A percentile compares a stretch with the other conserved stretches of the same genome.
These are phyloP conservation scores for Peniophora sp. DNA, from an alignment of 1,284 basidiomycete species.

Conservation along the genomic window DNA sequence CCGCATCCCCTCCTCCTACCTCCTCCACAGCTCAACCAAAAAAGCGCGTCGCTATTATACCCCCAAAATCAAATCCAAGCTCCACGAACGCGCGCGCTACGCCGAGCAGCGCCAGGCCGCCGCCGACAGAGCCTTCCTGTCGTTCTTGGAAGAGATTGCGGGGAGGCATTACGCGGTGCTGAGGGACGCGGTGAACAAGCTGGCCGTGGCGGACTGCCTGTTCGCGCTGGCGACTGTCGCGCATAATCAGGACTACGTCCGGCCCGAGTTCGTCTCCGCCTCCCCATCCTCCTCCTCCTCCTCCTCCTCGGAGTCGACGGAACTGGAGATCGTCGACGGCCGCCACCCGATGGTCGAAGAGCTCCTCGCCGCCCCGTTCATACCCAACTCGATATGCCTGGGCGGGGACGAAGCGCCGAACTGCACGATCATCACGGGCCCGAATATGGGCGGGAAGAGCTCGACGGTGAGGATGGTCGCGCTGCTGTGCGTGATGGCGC, in stretches of 20 bases:
- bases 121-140: conserved; percentile 56
- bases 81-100: conserved; percentile 71
- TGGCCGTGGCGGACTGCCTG: conserved; percentile 78
- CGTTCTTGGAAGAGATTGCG: conserved; percentile 67
- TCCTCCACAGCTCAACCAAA: conserved; percentile 75
- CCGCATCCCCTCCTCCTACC: conserved; percentile 72
- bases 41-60: conserved; percentile 74
- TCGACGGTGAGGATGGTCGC: conserved; percentile 72
- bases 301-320: too few species aligned
- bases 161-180: conserved; percentile 61
- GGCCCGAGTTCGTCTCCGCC: conserved; percentile 59
- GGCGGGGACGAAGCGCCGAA: conserved; percentile 39
- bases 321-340: conserved; percentile 62
- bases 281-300: too few species aligned
- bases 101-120: conserved; percentile 70
- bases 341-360: conserved; percentile 82
- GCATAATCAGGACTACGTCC: conserved; percentile 67
- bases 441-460: conserved; percentile 82
- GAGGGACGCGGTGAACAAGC: conserved; percentile 66
- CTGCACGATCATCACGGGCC: conserved; percentile 76
- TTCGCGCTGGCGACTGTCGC: conserved; percentile 65
- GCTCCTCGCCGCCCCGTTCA: conserved; percentile 69
- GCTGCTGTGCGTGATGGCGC: conserved; percentile 53
- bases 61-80: conserved; percentile 58
- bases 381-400: conserved; percentile 63